Base-by-base conservation (phyloP, 768 basidiomycete species). In the Dentipellis sp. region DNA sequence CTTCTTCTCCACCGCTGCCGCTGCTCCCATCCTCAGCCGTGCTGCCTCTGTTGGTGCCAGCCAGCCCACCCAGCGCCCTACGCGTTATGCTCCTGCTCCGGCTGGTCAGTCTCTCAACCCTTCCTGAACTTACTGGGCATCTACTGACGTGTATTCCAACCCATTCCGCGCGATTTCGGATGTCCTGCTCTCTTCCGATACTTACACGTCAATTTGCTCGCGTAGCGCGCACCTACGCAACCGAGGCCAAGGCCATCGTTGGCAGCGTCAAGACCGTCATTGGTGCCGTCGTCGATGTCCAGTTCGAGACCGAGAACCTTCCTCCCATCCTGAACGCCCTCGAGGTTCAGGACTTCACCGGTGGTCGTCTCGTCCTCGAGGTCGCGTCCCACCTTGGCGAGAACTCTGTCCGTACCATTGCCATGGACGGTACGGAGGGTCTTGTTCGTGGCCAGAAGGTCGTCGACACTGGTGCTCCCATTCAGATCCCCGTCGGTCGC, bases 351-450 rank as follows among this genome's bases (percentile, higher is more conserved):
- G 84, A 86, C 70, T 93, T 94, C 80, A 78, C 79, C 60, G 94
- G 94, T 69, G 92, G 92, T 72, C 91, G 94, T 72, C 90, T 99
- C 71, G 97, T 99, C 66, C 91, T 99, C 62, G 97, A 99, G 76
- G 97, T 99, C 67, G 91, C 97, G 61, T 92, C 94, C 59, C 97
- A 99, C 72, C 79, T 99, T 56, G 97, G 97, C 72, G 97, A 98
- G 79, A 98, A 98, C 82, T 90, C 94, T 22, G 94, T 97, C 72
- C 91, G 97, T 67, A 95, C 92, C 73, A 99, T 99, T 82, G 97
- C 97, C 67, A 99, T 99, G 97, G 97, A 97, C 70, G 94, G 95
- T 86, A 99, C 97, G 53, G 97, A 97, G 75, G 97, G 97, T 90
- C 91, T 99, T 68, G 94, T 99, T 63, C 94, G 97, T 75, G 97